These are phyloP conservation scores for Trypanosoma conorhini DNA, from an alignment of 208 protist species.

Conservation along the genomic window DNA sequence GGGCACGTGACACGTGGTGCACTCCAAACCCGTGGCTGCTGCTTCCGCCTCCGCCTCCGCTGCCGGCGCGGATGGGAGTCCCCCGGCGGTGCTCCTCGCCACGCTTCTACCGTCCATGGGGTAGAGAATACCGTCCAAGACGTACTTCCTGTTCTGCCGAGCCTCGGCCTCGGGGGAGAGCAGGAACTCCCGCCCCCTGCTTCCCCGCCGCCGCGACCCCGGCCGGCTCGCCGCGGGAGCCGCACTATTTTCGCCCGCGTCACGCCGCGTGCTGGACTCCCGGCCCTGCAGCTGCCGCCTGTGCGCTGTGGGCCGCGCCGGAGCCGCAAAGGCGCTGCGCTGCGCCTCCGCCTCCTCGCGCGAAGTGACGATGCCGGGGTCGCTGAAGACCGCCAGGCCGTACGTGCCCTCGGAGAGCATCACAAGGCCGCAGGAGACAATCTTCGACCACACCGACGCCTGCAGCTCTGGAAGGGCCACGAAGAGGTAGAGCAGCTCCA, in stretches of 20 bases:
- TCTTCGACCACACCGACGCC: slow-evolving; percentile 46
- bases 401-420: slow-evolving; percentile 66
- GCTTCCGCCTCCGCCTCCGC: slow-evolving; percentile 1
- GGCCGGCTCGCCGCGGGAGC: background rate
- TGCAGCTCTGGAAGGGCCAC: slow-evolving; percentile 54
- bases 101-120: slow-evolving; percentile 28
- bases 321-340: slow-evolving; percentile 1
- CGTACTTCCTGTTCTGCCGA: slow-evolving; percentile 65
- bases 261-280: background rate
- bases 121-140: slow-evolving; percentile 82
- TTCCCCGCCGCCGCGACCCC: background rate
- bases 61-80: background rate
- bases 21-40: slow-evolving; percentile 43
- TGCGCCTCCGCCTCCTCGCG: slow-evolving; percentile 37
- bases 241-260: slow-evolving; percentile 1
- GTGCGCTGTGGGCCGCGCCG: background rate
- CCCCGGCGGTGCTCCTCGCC: background rate
- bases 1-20: slow-evolving; percentile 66
- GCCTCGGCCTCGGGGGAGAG: slow-evolving; percentile 55
- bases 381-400: slow-evolving; percentile 55
- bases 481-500: slow-evolving; percentile 79
- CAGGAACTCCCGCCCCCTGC: slow-evolving; percentile 6
- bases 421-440: slow-evolving; percentile 60
- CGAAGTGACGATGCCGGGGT: slow-evolving; percentile 86
- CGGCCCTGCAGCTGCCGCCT: background rate